Percentiles rank a stretch among this genome's conserved stretches.
Conservation (phyloP, 2,329 filamentous ascomycete species). For the Mollisiaceae sp. region DNA sequence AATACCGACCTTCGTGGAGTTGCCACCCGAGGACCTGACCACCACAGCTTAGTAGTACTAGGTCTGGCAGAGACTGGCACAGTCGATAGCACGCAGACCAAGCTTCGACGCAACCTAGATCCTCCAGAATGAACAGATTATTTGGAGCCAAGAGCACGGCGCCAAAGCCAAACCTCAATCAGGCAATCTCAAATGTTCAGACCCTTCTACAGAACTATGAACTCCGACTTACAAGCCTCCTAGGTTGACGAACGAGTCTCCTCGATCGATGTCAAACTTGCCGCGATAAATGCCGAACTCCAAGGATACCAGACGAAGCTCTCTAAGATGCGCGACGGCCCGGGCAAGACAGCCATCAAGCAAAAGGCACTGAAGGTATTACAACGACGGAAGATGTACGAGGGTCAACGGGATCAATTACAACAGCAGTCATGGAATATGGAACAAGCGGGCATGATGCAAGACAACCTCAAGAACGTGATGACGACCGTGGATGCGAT, state of each 20-base stretch:
- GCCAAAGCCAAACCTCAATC: constrained; percentile 86
- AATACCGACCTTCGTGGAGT: constrained; percentile 1
- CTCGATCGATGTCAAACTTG: constrained; percentile 91
- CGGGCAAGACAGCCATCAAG: constrained; percentile 90
- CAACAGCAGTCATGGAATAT: constrained; percentile 98
- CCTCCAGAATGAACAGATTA: constrained; percentile 82
- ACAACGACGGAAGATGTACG: constrained; percentile 92
- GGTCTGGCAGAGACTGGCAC: not conserved
- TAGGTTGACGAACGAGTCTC: constrained; percentile 82
- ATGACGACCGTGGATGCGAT: constrained; percentile 98
- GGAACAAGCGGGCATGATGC: constrained; percentile 98
- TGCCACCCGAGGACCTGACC: not conserved
- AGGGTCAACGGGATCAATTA: constrained; percentile 90
- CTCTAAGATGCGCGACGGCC: constrained; percentile 91
- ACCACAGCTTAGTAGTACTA: not conserved
- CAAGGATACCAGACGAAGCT: constrained; percentile 86
- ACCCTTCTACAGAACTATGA: constrained; percentile 22
- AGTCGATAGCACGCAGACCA: not conserved
- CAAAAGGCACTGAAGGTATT: constrained; percentile 94
- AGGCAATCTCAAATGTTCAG: constrained; percentile 79
- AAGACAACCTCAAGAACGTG: constrained; percentile 97
- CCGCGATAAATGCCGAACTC: constrained; percentile 89
- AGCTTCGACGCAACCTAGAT: not conserved
- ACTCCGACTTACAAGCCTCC: constrained; percentile 20
- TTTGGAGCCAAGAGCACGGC: constrained; percentile 87